Evolutionary conservation across 352 stramenopile species (phyloP), one percentile per base, ranked within the genome.

Genomic region (Phytophthora cactorum): DNA sequence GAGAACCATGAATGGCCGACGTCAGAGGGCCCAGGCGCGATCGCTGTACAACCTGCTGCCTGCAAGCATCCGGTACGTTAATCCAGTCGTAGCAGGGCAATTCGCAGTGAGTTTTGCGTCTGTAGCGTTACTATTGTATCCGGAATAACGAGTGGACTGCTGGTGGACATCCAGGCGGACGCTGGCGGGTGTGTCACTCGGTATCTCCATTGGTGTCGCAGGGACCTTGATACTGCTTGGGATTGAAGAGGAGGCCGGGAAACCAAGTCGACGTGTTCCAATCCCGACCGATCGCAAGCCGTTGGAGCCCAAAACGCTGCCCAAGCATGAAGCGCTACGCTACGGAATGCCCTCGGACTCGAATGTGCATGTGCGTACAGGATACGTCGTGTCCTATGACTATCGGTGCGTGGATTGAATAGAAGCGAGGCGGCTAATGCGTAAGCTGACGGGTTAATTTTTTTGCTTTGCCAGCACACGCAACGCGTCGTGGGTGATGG

Each of bases 301-400:
- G 3, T 54, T 49, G 38, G 61, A 67, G 41, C 55, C 39, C 11
- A 61, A 74, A 5, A 50, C 50, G 22, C 34, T 78, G 22, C 66
- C 66, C 8, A 66, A 61, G n/a, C 88, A 96, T 38, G 80, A 90
- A 70, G 86, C 88, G 31, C 67, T 93, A 50, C 86, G 82, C 9
- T 96, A 92, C 45, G 88, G 88, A 32, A 74, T 72, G 2, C 88
- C 88, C 4, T 96, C 88, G 2, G 69, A 74, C 46, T 64, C 66
- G 25, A 95, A 95, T 52, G 78, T 96, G 32, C 81, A 85, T 39
- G 79, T 92, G 31, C 86, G 86, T 15, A 80, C 83, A 1, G 89
- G 87, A 47, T 96, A 96, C 74, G 84, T 94, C 44, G 79, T 92
- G 25, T 88, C 86, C 6, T 97, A 95, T 63, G 88, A 97, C 72